Base-by-base conservation (phyloP, 768 basidiomycete species). In the Leccinellum luteum region DNA sequence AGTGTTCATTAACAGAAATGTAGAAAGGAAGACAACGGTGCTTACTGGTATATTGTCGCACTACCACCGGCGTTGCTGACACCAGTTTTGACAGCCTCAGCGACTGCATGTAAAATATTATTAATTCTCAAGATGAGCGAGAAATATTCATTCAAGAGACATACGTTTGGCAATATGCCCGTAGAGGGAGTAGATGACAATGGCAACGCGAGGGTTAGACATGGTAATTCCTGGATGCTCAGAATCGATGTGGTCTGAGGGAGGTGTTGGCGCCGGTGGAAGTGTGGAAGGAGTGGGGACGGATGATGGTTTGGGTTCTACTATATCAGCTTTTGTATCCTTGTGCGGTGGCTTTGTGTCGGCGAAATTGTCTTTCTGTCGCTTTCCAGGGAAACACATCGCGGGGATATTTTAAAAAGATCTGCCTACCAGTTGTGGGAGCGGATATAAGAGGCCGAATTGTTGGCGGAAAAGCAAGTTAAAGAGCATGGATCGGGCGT, bases 111-210 rank as follows among this genome's bases (percentile, higher is more conserved):
- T 12, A 51, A 27, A 25, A 1, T 2, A 21, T 10, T 38, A 28
- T 15, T 31, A 23, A n/a, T n/a, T n/a, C 34, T 27, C 14, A 3
- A 35, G 8, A 19, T 13, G 45, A 45, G 31, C 0, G 13, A 12
- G 4, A 15, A 9, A 43, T 1, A 34, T 15, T 12, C 5, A 44
- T 50, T 2, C 15, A 27, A 43, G 31, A 44, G 48, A 61, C 80
- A 50, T 60, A 83, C 81, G 57, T 62, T 74, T 75, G 60, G 73
- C 70, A 35, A 83, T 73, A 60, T 81, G 80, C 38, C 81, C 81
- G 59, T 81, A 81, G 60, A 81, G 66, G 51, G 81, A 69, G 68
- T 82, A 81, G 69, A 82, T 74, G 35, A 79, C 60, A 60, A 79
- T 80, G 35, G 79, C 79, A 35, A 81, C 65, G 45, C 69, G 73